Conservation (phyloP, 495 filamentous ascomycete species). For the Penicillium paxilli region DNA sequence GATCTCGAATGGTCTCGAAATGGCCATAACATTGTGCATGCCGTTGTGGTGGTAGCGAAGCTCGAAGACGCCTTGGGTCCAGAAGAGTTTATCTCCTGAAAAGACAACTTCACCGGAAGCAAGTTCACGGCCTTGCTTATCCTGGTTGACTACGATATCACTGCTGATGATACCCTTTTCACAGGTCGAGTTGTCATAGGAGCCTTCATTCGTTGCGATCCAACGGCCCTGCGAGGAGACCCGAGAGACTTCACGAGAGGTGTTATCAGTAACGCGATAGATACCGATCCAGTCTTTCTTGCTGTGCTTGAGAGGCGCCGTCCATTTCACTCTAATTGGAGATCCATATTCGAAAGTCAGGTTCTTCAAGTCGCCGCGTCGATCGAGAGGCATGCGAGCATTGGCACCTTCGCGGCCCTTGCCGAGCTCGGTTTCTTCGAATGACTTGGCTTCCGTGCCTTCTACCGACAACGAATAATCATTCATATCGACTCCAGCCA, state of each 20-base stretch:
- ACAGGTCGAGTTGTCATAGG: constrained; percentile 72
- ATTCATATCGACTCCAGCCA: constrained; percentile 80
- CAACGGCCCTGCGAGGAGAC: constrained; percentile 88
- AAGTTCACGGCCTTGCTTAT: constrained; percentile 42
- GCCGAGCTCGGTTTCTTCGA: constrained; percentile 47
- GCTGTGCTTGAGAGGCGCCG: constrained; percentile 85
- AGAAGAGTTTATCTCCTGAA: constrained; percentile 91
- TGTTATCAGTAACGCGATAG: constrained; percentile 92
- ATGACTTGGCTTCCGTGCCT: constrained; percentile 56
- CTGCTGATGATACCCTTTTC: constrained; percentile 78
- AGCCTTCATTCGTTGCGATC: constrained; percentile 75
- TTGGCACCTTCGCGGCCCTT: constrained; percentile 53
- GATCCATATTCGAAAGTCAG: constrained; percentile 85
- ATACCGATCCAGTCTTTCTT: constrained; percentile 95
- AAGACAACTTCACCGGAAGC: constrained; percentile 80
- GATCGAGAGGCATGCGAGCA: constrained; percentile 48
- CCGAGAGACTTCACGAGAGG: constrained; percentile 76
- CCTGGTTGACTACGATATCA: constrained; percentile 54
- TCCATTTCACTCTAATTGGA: constrained; percentile 90
- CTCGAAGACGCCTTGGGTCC: constrained; percentile 93
- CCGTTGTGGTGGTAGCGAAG: constrained; percentile 96
- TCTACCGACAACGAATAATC: constrained; percentile 79
- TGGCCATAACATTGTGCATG: constrained; percentile 93
- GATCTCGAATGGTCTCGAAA: constrained; percentile 91
- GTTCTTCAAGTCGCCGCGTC: constrained; percentile 63